Evolutionary conservation across 345 rosid species (phyloP).

Genomic region (Excoecaria agallocha): DNA sequence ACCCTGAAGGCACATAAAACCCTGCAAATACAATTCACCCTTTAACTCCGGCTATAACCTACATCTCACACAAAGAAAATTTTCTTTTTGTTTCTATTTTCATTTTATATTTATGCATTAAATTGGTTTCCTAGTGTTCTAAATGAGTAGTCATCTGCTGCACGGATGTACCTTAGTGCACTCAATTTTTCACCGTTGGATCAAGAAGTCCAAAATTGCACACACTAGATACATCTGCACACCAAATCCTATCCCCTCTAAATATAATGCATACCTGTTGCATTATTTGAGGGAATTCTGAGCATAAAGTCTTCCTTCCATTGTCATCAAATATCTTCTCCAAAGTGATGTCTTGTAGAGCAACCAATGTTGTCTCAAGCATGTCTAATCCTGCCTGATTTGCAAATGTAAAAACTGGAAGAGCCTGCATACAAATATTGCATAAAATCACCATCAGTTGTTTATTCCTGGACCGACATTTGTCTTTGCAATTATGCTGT

Average conservation of each 20-base stretch:
- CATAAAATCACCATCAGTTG: too few relatives aligned
- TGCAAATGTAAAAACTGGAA: slow-evolving; percentile 29
- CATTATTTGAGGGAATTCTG: slow-evolving; percentile 36
- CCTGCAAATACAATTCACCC: slow-evolving; percentile 36
- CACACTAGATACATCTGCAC: too few relatives aligned
- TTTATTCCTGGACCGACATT: background rate
- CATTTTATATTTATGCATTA: background rate
- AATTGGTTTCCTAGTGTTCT: background rate
- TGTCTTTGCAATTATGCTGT: background rate
- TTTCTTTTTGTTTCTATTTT: too few relatives aligned
- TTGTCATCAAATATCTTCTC: slow-evolving; percentile 33
- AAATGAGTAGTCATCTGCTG: too few relatives aligned
- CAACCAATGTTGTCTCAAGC: slow-evolving; percentile 35
- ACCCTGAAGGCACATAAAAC: slow-evolving; percentile 62
- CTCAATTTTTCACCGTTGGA: too few relatives aligned
- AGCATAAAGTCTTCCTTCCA: slow-evolving; percentile 29
- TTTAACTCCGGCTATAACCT: too few relatives aligned
- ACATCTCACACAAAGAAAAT: too few relatives aligned
- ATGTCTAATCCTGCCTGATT: slow-evolving; percentile 35
- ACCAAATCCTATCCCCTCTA: too few relatives aligned
- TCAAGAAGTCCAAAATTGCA: too few relatives aligned
- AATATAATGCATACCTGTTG: slow-evolving; percentile 23
- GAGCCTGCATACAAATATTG: too few relatives aligned
- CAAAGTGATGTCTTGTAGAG: slow-evolving; percentile 30
- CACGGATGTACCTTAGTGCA: too few relatives aligned